These are phyloP conservation scores for Arachnomyces sp. DNA, from an alignment of 2,329 filamentous ascomycete species.

Conservation along the genomic window DNA sequence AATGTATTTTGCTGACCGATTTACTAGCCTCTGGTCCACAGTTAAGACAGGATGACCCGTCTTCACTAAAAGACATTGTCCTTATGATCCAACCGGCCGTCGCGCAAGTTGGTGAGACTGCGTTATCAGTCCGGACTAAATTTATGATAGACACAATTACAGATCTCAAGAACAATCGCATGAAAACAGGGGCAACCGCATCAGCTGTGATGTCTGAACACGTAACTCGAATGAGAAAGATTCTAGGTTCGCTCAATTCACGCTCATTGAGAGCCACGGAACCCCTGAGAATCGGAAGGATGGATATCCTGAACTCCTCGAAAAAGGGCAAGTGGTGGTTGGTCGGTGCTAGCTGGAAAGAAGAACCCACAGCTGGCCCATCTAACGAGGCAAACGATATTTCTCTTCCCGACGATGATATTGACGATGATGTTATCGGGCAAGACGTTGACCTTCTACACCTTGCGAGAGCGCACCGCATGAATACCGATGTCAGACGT, in stretches of 20 bases:
- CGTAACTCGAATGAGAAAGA: conserved; percentile 80
- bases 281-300: conserved; percentile 71
- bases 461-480: conserved; percentile 71
- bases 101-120: conserved; percentile 57
- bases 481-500: conserved; percentile 78
- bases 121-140: conserved; percentile 77
- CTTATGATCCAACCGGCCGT: conserved; percentile 67
- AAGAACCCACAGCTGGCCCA: conserved; percentile 29
- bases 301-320: conserved; percentile 74
- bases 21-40: conserved; percentile 61
- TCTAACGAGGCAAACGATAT: conserved; percentile 14
- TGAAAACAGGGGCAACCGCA: conserved; percentile 66
- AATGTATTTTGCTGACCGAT: conserved; percentile 10
- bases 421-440: conserved; percentile 28
- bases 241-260: conserved; percentile 66
- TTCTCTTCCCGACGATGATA: conserved; percentile 28
- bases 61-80: conserved; percentile 82
- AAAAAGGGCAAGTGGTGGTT: conserved; percentile 98
- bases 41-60: conserved; percentile 80
- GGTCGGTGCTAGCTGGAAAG: conserved; percentile 82
- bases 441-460: conserved; percentile 57
- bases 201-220: conserved; percentile 72
- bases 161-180: conserved; percentile 86
- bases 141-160: conserved; percentile 98
- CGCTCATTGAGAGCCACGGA: conserved; percentile 65